Conservation (phyloP, 805 yeast species). For the Wickerhamomyces silvicola region DNA sequence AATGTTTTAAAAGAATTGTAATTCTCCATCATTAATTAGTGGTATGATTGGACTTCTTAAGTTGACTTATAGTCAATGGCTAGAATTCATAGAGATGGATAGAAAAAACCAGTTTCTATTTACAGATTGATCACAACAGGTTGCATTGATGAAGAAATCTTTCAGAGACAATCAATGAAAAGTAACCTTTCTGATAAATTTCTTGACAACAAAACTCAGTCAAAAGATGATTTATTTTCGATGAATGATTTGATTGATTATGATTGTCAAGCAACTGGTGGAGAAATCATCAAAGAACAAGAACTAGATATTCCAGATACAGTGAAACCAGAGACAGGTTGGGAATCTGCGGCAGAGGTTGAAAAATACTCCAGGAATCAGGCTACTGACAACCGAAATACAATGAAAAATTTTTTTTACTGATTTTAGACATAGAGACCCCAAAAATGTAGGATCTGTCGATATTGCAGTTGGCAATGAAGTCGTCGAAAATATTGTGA, state of each 20-base stretch:
- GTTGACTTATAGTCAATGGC: constrained; percentile 94
- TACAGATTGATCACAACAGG: constrained; percentile 86
- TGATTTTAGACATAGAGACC: constrained; percentile 60
- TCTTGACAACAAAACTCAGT: constrained; percentile 35
- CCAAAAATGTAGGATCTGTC: constrained; percentile 21
- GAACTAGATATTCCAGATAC: background rate
- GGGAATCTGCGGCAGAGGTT: constrained; percentile 53
- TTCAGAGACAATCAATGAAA: constrained; percentile 86
- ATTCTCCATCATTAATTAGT: constrained; percentile 57
- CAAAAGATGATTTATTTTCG: constrained; percentile 63
- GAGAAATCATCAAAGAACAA: constrained; percentile 11
- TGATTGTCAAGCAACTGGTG: constrained; percentile 52
- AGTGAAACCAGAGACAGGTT: constrained; percentile 20
- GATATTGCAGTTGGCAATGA: constrained; percentile 24
- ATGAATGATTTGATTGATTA: constrained; percentile 61
- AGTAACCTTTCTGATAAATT: constrained; percentile 71
- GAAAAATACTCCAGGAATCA: constrained; percentile 16
- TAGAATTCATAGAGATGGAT: constrained; percentile 92
- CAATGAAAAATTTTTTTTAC: constrained; percentile 53
- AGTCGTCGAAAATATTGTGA: constrained; percentile 25
- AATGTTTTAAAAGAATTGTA: constrained; percentile 72
- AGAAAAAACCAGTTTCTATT: constrained; percentile 65
- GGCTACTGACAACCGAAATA: constrained; percentile 27
- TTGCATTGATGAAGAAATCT: constrained; percentile 87
- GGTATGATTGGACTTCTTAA: constrained; percentile 97